phyloP scores from a whole-genome alignment of 2,329 filamentous ascomycete species.

The Pseudonectria foliicola region DNA sequence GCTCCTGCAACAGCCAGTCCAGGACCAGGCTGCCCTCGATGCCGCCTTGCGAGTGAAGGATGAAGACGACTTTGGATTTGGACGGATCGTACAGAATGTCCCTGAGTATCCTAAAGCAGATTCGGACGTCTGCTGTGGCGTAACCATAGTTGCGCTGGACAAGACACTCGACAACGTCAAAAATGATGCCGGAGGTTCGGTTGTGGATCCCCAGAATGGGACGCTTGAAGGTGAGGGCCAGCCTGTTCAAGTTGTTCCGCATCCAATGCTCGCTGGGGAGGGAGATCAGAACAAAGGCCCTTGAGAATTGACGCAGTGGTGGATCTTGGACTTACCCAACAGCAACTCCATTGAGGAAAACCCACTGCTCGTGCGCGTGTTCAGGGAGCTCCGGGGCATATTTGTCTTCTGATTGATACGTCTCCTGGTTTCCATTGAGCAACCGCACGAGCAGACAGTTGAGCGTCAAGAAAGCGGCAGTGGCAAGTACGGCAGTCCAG shows the following conservation, averaged over 20 bases:
- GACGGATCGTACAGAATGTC: conserved; percentile 52
- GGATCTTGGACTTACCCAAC: conserved; percentile 40
- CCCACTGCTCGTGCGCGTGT: conserved; percentile 62
- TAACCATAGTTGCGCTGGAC: conserved; percentile 70
- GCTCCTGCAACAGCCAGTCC: conserved; percentile 69
- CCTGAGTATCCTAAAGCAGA: conserved; percentile 57
- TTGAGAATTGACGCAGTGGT: neutral
- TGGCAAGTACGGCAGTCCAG: conserved; percentile 36
- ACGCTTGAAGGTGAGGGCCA: conserved; percentile 65
- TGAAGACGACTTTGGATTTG: conserved; percentile 63
- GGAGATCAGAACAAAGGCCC: conserved; percentile 8
- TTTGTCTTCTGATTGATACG: conserved; percentile 45
- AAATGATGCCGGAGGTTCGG: conserved; percentile 64
- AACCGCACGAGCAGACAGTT: conserved; percentile 45
- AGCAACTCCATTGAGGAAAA: conserved; percentile 72
- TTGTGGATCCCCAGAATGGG: conserved; percentile 70
- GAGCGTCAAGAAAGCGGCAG: conserved; percentile 38
- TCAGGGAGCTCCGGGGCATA: conserved; percentile 42
- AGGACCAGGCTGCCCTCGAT: conserved; percentile 67
- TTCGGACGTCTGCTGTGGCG: conserved; percentile 59
- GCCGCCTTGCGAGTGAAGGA: conserved; percentile 71
- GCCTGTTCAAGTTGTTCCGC: conserved; percentile 61
- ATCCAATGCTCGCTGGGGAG: conserved; percentile 53
- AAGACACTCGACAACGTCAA: conserved; percentile 71
- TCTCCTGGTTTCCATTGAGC: conserved; percentile 43